Base-by-base conservation (phyloP, 2,329 filamentous ascomycete genomes). In the Teratosphaeria pseudoeucalypti region DNA sequence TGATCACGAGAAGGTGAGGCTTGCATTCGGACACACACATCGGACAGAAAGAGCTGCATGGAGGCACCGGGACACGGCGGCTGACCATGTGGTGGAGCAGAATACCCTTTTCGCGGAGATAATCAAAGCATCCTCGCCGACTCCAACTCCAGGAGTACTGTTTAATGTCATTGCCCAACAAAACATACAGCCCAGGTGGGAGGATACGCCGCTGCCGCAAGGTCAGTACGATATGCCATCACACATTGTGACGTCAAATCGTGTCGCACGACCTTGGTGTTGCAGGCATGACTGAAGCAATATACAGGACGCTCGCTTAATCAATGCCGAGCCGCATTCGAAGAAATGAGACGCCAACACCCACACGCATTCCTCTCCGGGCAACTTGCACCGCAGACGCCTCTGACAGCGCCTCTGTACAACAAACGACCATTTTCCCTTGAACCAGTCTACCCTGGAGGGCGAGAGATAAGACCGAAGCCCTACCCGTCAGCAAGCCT, bases 41-140 rank as follows among this genome's bases (percentile, higher is more conserved):
- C 4, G n/a, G 16, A 19, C 9, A 49, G 16, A 19, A 10, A 49
- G 16, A 2, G 16, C 16, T 6, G 19, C 19, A 14, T 19, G 54
- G 53, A 56, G 43, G 58, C 23, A 56, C 62, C 19, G 39, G 55
- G 52, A 23, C 62, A 73, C 26, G 10, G 12, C 26, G 59, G 57
- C 62, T 26, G 39, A 56, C 23, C 2, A 23, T 49, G 43, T 49
- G 43, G 19, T 49, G 43, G 43, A 27, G 19, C 63, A 74, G 71
- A 70, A 73, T 60, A 69, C 71, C 54, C 69, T 82, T 59, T 74
- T 82, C 63, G 76, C 79, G 65, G 80, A 82, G 67, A 77, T 79
- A 63, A 72, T 82, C 64, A 82, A 80, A 68, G 73, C 72, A 52
- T 74, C 75, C 59, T 70, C 73, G 52, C 71, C 80, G 58, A 71